These are phyloP conservation scores for Prosopis cineraria DNA, from an alignment of 306 rosid genomes.

Conservation along the genomic window DNA sequence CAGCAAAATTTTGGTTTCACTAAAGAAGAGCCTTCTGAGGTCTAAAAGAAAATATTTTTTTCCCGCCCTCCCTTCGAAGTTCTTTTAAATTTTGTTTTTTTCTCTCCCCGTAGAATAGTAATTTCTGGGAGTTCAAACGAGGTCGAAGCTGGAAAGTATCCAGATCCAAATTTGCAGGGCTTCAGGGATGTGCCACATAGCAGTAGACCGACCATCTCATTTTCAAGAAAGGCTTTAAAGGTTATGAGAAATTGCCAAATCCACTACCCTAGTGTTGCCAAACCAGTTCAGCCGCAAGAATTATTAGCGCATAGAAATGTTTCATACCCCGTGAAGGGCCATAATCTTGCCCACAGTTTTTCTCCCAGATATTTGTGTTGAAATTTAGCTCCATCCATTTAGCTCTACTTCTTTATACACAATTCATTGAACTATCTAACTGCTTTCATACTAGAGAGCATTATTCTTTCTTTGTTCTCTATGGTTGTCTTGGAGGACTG, in stretches of 20 bases:
- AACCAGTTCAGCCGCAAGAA: conserved; percentile 3
- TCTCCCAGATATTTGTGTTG: not conserved
- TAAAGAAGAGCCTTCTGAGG: not conserved
- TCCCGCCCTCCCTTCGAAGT: not conserved
- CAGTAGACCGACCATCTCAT: conserved; percentile 1
- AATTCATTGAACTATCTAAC: not conserved
- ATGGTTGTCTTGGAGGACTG: not conserved
- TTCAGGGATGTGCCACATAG: not conserved
- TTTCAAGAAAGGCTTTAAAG: not conserved
- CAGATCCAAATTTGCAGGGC: not conserved
- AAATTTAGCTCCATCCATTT: not conserved
- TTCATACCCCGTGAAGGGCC: not conserved
- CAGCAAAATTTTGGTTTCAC: not conserved
- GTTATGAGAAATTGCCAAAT: not conserved
- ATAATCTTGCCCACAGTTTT: not conserved
- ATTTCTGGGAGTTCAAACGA: not conserved
- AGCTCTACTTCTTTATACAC: not conserved
- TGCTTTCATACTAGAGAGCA: not conserved
- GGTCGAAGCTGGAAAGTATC: not conserved
- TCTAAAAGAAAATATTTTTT: not conserved
- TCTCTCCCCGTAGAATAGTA: not conserved
- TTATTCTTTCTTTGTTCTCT: not conserved
- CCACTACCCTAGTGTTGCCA: not conserved
- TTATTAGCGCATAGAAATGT: not conserved
- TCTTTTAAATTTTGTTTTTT: not conserved